Base-by-base conservation (phyloP, 2,329 filamentous ascomycete species). In the Diplodia mutila region DNA sequence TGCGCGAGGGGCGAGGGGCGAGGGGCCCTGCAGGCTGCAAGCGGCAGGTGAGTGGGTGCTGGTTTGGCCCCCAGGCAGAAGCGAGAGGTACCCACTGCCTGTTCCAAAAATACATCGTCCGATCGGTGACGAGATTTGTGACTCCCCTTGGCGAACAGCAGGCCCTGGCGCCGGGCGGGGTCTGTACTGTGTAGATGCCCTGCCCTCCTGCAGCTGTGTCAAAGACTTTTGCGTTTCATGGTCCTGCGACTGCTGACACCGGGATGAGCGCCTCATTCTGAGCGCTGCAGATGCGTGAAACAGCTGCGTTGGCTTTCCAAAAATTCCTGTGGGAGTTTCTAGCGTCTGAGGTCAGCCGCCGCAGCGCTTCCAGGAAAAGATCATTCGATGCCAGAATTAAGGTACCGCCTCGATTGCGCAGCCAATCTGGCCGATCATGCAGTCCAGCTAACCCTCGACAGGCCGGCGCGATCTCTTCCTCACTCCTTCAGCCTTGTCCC, bases 341-440 rank as follows among this genome's bases (percentile, higher is more conserved):
- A 37, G 59, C 59, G 59, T 63, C 59, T 63, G 59, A 63, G 46
- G 42, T 63, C 42, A 63, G 59, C 59, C 16, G 59, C 59, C 59
- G 59, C 59, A 63, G 59, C 59, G 59, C 59, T 63, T 63, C 59
- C 59, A 63, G 59, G 59, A 63, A 63, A 63, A 51, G 59, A 25
- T 63, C 46, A 51, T 63, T 63, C 46, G 59, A 63, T 14, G 59
- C 59, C 32, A 51, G 46, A 51, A 49, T 63, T 63, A 63, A 63
- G 59, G 59, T 63, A 63, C 59, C 59, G 59, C 59, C 59, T 37
- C 59, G 46, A 51, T 63, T 63, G 46, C 59, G 59, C 59, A 51
- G 59, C 46, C 27, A 34, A 63, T 49, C 59, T 51, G 18, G 32
- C 59, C 59, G 59, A 63, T 63, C 59, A 23, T 16, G 59, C 42